Evolutionary conservation across 1,284 basidiomycete species (phyloP).

Genomic region (Psilocybe mexicana): DNA sequence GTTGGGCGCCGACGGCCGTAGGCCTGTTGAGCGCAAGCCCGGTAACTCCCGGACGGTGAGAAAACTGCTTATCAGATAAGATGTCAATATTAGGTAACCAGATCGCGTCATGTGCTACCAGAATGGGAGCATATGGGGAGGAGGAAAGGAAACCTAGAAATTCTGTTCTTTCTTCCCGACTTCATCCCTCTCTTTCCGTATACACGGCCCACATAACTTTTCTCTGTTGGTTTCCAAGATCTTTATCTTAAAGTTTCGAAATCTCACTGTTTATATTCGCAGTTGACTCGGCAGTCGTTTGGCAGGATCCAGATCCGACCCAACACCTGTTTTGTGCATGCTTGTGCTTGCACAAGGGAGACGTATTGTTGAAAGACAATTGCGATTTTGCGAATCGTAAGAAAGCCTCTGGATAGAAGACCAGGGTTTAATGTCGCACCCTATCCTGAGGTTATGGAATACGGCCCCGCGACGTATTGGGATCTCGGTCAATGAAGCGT

Average conservation of each 20-base stretch:
- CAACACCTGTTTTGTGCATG: background rate
- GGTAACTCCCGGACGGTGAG: too few species aligned
- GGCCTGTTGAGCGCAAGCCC: too few species aligned
- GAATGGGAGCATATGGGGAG: background rate
- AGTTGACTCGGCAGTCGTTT: background rate
- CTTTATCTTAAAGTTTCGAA: too few species aligned
- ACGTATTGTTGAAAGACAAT: background rate
- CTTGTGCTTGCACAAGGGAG: background rate
- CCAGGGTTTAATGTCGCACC: too few species aligned
- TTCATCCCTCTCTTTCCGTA: background rate
- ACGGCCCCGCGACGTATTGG: background rate
- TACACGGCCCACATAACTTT: background rate
- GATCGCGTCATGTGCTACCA: conserved; percentile 13
- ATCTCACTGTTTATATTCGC: too few species aligned
- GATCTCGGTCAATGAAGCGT: background rate
- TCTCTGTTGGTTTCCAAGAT: too few species aligned
- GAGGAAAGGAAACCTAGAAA: background rate
- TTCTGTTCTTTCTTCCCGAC: background rate
- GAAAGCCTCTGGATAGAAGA: too few species aligned
- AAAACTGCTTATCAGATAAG: conserved; percentile 12
- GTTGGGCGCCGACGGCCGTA: too few species aligned
- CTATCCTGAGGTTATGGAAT: background rate
- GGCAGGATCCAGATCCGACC: background rate
- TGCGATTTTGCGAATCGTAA: background rate
- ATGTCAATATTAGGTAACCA: background rate